Conservation (phyloP, 106 monocot genomes). For the Alisma plantagoaquatica region DNA sequence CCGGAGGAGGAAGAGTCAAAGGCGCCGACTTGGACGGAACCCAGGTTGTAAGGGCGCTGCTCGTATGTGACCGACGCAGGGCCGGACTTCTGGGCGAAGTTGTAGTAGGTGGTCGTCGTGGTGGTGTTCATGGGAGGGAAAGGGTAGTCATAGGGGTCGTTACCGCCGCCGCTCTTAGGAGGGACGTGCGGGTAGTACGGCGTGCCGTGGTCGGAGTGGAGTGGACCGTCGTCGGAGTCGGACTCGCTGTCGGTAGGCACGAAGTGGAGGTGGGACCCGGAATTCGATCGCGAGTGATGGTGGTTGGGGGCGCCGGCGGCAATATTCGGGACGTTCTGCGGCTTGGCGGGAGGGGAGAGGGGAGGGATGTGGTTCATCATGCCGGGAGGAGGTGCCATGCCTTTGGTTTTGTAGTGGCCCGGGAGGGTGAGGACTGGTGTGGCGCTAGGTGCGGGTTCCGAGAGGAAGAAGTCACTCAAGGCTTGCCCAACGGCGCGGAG, state of each 20-base stretch:
- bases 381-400: conserved; percentile 28
- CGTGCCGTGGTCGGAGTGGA: conserved; percentile 31
- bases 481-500: conserved; percentile 45
- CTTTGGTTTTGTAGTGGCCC: conserved; percentile 48
- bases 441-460: background rate
- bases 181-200: conserved; percentile 5
- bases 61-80: conserved; percentile 10
- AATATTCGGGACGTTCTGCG: background rate
- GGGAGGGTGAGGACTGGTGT: conserved; percentile 62
- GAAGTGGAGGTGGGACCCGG: conserved; percentile 67
- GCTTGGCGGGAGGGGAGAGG: conserved; percentile 1
- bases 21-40: background rate
- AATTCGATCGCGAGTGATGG: conserved; percentile 33
- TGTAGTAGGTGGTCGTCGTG: background rate
- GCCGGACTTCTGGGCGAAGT: conserved; percentile 7
- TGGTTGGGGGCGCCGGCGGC: no score
- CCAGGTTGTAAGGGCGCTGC: conserved; percentile 5
- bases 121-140: background rate
- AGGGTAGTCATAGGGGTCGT: background rate
- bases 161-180: no score
- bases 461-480: conserved; percentile 40
- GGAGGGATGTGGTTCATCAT: conserved; percentile 6
- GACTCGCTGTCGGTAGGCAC: conserved; percentile 32
- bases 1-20: background rate
- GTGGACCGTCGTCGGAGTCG: conserved; percentile 27